Base-by-base conservation (phyloP, 495 filamentous ascomycete genomes). In the Daldinia caldariorum region DNA sequence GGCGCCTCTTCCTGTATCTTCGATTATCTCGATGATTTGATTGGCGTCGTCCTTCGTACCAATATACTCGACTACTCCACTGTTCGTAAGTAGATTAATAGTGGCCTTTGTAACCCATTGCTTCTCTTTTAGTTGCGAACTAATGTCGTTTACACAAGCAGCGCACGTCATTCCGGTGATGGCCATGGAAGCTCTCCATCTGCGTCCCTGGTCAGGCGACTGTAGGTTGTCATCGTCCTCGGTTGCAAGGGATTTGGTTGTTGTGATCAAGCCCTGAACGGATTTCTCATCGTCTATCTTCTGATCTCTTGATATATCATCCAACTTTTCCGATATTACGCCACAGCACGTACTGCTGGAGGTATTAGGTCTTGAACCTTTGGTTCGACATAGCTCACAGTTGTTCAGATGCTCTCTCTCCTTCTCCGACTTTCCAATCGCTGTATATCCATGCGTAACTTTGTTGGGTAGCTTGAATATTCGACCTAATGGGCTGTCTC, bases 81-180 rank as follows among this genome's bases (percentile, higher is more conserved):
- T 94, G 79, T 94, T 89, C 0, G 88, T 84, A 59, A 96, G 81
- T 0, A 94, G 79, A 73, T 90, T 92, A 49, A 97, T 84, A 6
- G 84, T 83, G 20, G 90, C 86, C 41, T 85, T 82, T 37, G 81
- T 82, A 16, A 96, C 81, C 79, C 88, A 95, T 8, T 84, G 70
- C 34, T 86, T 81, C 61, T 88, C 84, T 60, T 90, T 81, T 37
- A 97, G 69, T 6, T 86, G 88, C 29, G 86, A 78, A 13, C 86
- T 91, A 69, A 97, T 86, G 47, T 80, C 81, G 43, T 85, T 87
- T 12, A 87, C 84, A 75, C 94, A 97, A 4, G 91, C 84, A 20
- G 88, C 87, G 74, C 94, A 97, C 6, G 91, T 95, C 92, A 97
- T 95, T 13, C 92, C 92, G 26, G 85, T 88, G 58, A 97, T 89